A percentile compares a stretch with the other conserved stretches of the same genome.
Conservation (phyloP, 31 red algal species). For the Odonthalia washingtoniensis region DNA sequence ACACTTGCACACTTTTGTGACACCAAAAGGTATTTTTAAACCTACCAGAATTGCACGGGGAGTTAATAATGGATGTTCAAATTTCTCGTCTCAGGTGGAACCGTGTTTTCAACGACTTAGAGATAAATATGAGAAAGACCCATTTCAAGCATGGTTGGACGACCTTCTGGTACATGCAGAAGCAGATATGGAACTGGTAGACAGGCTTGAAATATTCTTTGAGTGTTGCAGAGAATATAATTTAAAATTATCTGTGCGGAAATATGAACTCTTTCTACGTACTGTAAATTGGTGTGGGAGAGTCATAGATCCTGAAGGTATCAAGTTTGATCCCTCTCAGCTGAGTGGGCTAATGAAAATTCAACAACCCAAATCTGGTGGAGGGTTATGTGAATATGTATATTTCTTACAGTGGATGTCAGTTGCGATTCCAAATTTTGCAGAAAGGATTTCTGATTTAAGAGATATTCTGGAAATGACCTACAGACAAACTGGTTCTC, state of each 20-base stretch:
- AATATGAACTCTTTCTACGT: slow-evolving; percentile 27
- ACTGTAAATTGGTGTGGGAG: slow-evolving; percentile 45
- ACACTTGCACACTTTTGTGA: not conserved
- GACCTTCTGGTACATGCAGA: slow-evolving; percentile 27
- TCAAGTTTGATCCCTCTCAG: slow-evolving; percentile 6
- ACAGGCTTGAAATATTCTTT: slow-evolving; percentile 21
- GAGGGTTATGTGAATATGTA: slow-evolving; percentile 30
- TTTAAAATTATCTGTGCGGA: slow-evolving; percentile 17
- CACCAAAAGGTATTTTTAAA: not conserved
- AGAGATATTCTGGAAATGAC: not conserved
- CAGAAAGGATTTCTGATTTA: not conserved
- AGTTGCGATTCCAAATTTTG: slow-evolving; percentile 18
- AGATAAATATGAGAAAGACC: too few relatives aligned
- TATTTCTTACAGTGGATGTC: slow-evolving; percentile 18
- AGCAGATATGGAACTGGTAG: not conserved
- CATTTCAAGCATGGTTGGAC: slow-evolving; percentile 44
- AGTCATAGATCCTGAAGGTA: slow-evolving; percentile 19
- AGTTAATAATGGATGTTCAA: slow-evolving; percentile 20
- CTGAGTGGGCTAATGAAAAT: slow-evolving; percentile 7
- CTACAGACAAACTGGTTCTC: not conserved
- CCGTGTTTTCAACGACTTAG: slow-evolving; percentile 3
- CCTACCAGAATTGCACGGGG: slow-evolving; percentile 18
- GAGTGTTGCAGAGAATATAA: slow-evolving; percentile 8
- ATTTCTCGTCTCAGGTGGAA: slow-evolving; percentile 17
- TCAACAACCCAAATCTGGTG: not conserved